Conservation (phyloP, 192 early-diverging fungal genomes). For the Gaertneriomyces sp. region DNA sequence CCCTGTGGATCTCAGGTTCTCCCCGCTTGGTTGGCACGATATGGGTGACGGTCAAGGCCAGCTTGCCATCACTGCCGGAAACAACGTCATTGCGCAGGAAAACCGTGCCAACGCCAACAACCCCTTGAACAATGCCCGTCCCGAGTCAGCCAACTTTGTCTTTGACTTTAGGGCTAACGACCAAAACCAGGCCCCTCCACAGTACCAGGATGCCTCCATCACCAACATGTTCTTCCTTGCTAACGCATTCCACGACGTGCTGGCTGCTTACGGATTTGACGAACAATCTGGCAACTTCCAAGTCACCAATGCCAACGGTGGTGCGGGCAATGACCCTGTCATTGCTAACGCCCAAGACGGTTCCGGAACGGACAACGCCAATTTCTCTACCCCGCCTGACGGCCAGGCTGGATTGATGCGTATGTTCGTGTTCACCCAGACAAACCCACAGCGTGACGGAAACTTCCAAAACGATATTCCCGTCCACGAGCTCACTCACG, state of each 20-base stretch:
- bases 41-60: conserved; percentile 17
- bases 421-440: conserved; percentile 50
- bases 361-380: conserved; percentile 52
- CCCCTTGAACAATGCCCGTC: conserved; percentile 11
- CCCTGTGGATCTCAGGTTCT: conserved; percentile 6
- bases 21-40: conserved; percentile 27
- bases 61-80: conserved; percentile 11
- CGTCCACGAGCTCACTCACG: conserved; percentile 65
- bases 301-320: conserved; percentile 26
- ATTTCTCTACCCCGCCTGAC: conserved; percentile 60
- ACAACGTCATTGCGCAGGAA: conserved; percentile 23
- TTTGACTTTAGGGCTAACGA: conserved; percentile 15
- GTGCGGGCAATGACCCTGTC: conserved; percentile 24
- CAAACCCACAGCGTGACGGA: conserved; percentile 54
- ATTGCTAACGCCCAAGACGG: conserved; percentile 49
- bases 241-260: conserved; percentile 52
- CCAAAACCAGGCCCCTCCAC: conserved; percentile 7
- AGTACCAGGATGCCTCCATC: conserved; percentile 29
- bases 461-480: conserved; percentile 55
- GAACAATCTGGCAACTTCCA: conserved; percentile 74
- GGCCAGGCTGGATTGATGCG: conserved; percentile 48
- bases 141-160: not conserved
- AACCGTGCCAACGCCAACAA: conserved; percentile 11
- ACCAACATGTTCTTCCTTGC: conserved; percentile 33
- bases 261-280: conserved; percentile 59